Evolutionary conservation across 202 grass and related monocot species (phyloP).

Genomic region (Zoysia matrella): DNA sequence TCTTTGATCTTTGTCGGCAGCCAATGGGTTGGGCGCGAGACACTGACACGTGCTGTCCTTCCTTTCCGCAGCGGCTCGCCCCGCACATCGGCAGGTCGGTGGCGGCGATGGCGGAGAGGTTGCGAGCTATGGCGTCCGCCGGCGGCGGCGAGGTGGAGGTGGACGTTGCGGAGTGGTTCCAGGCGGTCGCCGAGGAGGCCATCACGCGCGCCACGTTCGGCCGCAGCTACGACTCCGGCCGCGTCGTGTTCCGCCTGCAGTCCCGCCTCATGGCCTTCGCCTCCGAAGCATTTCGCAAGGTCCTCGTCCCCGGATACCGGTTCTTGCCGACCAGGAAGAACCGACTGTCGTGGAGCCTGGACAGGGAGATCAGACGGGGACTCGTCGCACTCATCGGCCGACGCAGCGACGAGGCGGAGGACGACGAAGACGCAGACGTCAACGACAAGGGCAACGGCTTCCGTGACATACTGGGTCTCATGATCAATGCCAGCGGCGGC

Average conservation of each 20-base stretch:
- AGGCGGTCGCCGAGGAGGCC: constrained; percentile 75
- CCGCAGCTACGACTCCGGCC: constrained; percentile 70
- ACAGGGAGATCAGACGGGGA: constrained; percentile 73
- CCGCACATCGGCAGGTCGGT: constrained; percentile 80
- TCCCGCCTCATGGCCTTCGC: constrained; percentile 78
- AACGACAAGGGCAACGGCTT: constrained; percentile 21
- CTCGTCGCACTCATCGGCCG: constrained; percentile 60
- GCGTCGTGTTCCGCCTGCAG: constrained; percentile 75
- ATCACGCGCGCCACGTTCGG: constrained; percentile 38
- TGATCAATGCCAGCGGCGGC: constrained; percentile 60
- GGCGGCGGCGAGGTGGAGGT: constrained; percentile 66
- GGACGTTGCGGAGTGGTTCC: constrained; percentile 83
- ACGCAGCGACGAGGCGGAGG: constrained; percentile 45
- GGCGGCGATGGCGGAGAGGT: constrained; percentile 61
- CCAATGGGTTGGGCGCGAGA: neutral
- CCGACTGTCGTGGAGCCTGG: constrained; percentile 65
- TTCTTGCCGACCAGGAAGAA: constrained; percentile 82
- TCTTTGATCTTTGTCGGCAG: constrained; percentile 3
- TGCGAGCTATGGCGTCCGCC: constrained; percentile 53
- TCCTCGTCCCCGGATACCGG: constrained; percentile 80
- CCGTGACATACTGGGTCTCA: constrained; percentile 68
- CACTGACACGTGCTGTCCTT: constrained; percentile 38
- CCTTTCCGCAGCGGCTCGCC: constrained; percentile 59
- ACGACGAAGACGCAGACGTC: neutral
- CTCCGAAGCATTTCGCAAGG: constrained; percentile 80